Conservation (phyloP, 2,329 filamentous ascomycete species). For the Chaetomiaceae sp. region DNA sequence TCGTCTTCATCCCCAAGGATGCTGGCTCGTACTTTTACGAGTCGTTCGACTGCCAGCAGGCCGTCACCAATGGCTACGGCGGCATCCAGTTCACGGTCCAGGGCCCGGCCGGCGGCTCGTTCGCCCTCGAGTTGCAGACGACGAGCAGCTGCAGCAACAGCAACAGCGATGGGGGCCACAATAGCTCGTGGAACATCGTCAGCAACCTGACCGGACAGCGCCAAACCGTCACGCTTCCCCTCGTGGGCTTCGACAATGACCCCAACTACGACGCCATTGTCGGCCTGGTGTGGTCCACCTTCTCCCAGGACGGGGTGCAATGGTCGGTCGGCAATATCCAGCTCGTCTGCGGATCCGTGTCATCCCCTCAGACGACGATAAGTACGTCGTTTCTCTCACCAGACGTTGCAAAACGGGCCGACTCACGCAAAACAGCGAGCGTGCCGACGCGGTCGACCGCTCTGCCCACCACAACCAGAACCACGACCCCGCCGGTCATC, state of each 20-base stretch:
- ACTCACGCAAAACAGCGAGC: conserved; percentile 13
- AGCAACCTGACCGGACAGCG: conserved; percentile 43
- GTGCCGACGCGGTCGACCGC: conserved; percentile 12
- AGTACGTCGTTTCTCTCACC: conserved; percentile 3
- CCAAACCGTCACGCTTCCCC: conserved; percentile 48
- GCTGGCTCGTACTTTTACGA: conserved; percentile 50
- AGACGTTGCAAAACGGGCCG: too few species aligned
- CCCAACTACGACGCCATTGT: conserved; percentile 46
- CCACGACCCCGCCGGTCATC: conserved; percentile 14
- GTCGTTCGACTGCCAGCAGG: conserved; percentile 44
- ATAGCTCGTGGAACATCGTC: conserved; percentile 27
- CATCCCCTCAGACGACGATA: conserved; percentile 3
- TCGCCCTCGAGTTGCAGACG: conserved; percentile 47
- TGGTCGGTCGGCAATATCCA: conserved; percentile 28
- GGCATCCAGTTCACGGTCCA: conserved; percentile 45
- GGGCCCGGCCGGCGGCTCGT: conserved; percentile 38
- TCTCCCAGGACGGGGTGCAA: conserved; percentile 18
- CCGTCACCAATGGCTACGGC: conserved; percentile 43
- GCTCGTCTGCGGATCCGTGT: conserved; percentile 38
- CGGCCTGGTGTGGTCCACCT: conserved; percentile 26
- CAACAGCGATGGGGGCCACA: conserved; percentile 6
- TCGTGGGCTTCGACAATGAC: conserved; percentile 43
- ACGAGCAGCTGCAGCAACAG: conserved; percentile 16
- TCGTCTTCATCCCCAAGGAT: conserved; percentile 47
- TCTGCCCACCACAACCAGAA: conserved; percentile 11